Conservation (phyloP, 169 alveolate species). For the Eimeria tenella region DNA sequence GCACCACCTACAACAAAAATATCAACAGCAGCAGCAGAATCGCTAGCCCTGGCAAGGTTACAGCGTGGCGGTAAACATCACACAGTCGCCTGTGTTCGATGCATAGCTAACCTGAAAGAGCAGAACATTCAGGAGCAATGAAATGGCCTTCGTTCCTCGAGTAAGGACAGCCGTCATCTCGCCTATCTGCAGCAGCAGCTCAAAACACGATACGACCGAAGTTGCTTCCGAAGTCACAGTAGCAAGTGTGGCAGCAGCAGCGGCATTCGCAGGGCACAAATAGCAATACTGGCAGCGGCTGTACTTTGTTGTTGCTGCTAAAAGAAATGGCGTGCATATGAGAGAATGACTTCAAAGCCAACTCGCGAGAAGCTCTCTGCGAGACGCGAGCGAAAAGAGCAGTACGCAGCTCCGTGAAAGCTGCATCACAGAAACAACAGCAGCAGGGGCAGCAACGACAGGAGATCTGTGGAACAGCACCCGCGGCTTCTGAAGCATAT, state of each 20-base stretch:
- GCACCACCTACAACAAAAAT: conserved; percentile 81
- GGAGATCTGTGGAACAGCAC: too few relatives aligned
- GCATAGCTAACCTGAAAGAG: conserved; percentile 80
- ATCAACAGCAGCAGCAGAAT: conserved; percentile 38
- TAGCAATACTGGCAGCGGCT: background rate
- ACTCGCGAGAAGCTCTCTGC: conserved; percentile 82
- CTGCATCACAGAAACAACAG: conserved; percentile 71
- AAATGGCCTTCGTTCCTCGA: conserved; percentile 83
- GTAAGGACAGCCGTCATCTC: conserved; percentile 82
- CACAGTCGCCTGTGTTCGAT: background rate
- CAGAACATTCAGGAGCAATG: conserved; percentile 82
- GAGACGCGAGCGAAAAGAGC: conserved; percentile 84
- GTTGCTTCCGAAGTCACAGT: background rate
- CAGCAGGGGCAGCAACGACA: background rate
- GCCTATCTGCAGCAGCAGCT: conserved; percentile 76
- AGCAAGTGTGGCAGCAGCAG: background rate
- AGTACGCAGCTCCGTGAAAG: conserved; percentile 83
- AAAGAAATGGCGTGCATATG: conserved; percentile 80
- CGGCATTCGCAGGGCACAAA: background rate
- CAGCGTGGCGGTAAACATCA: background rate
- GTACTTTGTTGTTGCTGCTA: conserved; percentile 66
- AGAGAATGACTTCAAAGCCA: conserved; percentile 80
- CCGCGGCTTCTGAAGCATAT: background rate
- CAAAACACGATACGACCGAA: background rate
- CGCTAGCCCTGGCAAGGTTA: background rate